phyloP scores from a whole-genome alignment of 1,284 basidiomycete genomes.

The Microbotryum lychnidis-dioicae region DNA sequence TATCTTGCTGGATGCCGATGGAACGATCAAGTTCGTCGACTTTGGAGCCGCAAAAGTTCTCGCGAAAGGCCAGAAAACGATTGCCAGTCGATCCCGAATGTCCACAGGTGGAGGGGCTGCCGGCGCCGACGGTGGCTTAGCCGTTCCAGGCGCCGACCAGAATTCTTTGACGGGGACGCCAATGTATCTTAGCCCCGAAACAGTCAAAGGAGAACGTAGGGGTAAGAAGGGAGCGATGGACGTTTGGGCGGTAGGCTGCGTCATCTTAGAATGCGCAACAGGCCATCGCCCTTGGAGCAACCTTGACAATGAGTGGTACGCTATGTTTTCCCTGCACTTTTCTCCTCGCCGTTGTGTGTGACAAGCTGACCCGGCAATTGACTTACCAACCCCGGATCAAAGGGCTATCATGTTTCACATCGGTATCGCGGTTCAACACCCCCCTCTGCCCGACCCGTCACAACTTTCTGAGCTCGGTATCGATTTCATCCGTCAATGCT shows the following conservation, averaged over 20 bases:
- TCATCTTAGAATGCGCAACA: conserved; percentile 91
- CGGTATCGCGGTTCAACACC: conserved; percentile 88
- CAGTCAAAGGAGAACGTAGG: conserved; percentile 65
- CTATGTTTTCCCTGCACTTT: conserved; percentile 5
- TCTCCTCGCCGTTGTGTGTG: conserved; percentile 1
- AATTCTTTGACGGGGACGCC: conserved; percentile 85
- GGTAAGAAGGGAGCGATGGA: conserved; percentile 95
- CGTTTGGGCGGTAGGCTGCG: conserved; percentile 94
- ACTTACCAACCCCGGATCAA: not conserved
- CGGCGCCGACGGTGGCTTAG: conserved; percentile 31
- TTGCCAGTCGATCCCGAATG: conserved; percentile 55
- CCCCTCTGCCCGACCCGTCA: conserved; percentile 81
- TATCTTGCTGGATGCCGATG: conserved; percentile 82
- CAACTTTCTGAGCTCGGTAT: conserved; percentile 87
- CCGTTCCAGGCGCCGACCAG: conserved; percentile 22
- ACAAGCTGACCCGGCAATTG: not conserved
- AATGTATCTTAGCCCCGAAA: conserved; percentile 99
- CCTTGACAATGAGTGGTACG: conserved; percentile 95
- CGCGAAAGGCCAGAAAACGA: conserved; percentile 81
- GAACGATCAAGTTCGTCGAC: conserved; percentile 95
- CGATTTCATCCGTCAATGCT: conserved; percentile 84
- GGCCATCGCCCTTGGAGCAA: conserved; percentile 97
- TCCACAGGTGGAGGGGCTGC: conserved; percentile 18
- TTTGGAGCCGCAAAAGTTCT: conserved; percentile 98
- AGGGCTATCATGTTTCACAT: conserved; percentile 34